Base-by-base conservation (phyloP, 1,284 basidiomycete genomes). In the Paramarasmius palmivorus region DNA sequence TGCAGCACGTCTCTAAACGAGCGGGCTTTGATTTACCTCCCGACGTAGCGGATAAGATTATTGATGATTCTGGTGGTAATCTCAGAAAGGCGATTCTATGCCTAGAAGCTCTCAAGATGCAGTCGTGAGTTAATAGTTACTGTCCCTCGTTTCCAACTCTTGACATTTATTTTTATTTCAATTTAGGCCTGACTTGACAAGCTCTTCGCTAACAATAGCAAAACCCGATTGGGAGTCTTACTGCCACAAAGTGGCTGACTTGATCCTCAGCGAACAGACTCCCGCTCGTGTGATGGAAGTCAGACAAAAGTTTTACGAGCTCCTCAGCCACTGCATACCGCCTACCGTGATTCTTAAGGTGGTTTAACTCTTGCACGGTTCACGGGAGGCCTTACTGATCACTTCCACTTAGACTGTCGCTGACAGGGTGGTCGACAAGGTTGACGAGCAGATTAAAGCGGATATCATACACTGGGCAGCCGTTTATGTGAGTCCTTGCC, bases 221-320 rank as follows among this genome's bases (percentile, higher is more conserved):
- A 94, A 97, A 71, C 95, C 97, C 12, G 97, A 99, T 66, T 99
- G 97, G 97, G 96, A 99, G 71, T 90, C 90, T n/a, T 99, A 98
- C 68, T 95, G 94, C 62, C 79, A 88, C 61, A 93, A 95, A 68
- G 89, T 98, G 12, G 95, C 92, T n/a, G 93, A 96, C 67, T 70
- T 92, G 64, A 96, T 99, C 61, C 74, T 98, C n/a, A 80, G 84
- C 60, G 93, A 98, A 64, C 97, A 98, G 71, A 84, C 88, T n/a
- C 94, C 97, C 12, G 84, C 89, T 55, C 84, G 88, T 52, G 84
- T 99, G 48, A 90, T 98, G 78, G 92, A 94, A 65, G 91, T 98
- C 9, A 83, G 97, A 52, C 82, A 83, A 35, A 98, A 96, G 73
- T 81, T 98, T 49, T 99, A 99, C 69, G 97, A 99, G 72, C 78